Evolutionary conservation across 2,329 filamentous ascomycete species (phyloP).

Genomic region (Graphilbum sp.): DNA sequence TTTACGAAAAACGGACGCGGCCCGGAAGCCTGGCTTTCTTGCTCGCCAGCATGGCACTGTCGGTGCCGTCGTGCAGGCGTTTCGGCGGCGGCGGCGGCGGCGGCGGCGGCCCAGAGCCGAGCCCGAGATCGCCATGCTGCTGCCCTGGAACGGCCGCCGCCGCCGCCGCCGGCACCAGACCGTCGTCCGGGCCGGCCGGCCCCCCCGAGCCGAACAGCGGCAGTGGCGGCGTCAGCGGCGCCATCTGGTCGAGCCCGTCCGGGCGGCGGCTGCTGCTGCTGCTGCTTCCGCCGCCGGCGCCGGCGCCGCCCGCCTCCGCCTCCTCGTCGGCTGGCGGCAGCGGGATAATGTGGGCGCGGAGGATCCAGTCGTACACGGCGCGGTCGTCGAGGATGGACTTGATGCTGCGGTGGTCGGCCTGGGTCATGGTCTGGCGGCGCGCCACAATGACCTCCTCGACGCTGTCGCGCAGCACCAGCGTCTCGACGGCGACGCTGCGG

Average conservation of each 20-base stretch:
- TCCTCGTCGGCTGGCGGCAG: constrained; percentile 11
- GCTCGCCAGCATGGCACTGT: constrained; percentile 7
- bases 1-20: no score
- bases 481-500: constrained; percentile 68
- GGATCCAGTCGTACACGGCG: constrained; percentile 41
- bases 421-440: constrained; percentile 58
- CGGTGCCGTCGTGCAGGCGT: constrained; percentile 10
- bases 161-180: no score
- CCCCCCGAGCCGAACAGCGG: constrained; percentile 23
- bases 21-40: no score
- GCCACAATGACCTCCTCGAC: constrained; percentile 75
- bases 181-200: no score
- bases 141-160: no score
- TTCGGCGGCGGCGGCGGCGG: no score
- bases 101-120: no score
- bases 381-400: constrained; percentile 41
- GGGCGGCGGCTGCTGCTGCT: no score
- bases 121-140: no score
- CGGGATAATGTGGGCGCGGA: constrained; percentile 29
- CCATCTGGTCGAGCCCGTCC: constrained; percentile 34
- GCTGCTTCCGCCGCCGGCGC: no score
- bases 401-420: constrained; percentile 38
- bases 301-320: no score
- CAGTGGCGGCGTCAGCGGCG: constrained; percentile 26
- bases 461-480: constrained; percentile 61